Evolutionary conservation across 169 alveolate species (phyloP), one percentile per base, ranked within the genome.

Genomic region (Nephromyces sp.): DNA sequence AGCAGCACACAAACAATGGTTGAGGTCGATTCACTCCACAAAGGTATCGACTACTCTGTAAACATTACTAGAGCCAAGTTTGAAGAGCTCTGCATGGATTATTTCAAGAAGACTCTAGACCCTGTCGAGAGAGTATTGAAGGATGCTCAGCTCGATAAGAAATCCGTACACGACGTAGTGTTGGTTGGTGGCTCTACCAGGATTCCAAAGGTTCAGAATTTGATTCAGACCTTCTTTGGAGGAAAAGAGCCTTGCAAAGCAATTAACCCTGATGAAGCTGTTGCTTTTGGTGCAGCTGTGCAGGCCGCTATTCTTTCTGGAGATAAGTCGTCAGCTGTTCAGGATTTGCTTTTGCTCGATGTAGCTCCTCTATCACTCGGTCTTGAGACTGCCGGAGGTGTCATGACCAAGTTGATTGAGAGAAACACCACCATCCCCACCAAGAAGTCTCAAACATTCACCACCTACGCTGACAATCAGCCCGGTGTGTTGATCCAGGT

Each of bases 231-330:
- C 72, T 87, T 85, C 77, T 90, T 96, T 80, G 91, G 92, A 84
- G 96, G 95, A 34, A 95, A 93, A 90, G 91, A 87, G 61, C 98
- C 99, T 30, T 89, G 95, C 72, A 93, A 92, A 80, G 87, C 97
- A 61, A 96, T 97, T 69, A 96, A 97, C 86, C 99, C 99, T 6
- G 99, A 97, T 80, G 99, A 96, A 84, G 99, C 98, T 51, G 99
- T 98, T 63, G 99, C 99, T 4, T 87, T 86, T 89, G 99, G 99
- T 53, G 99, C 99, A 29, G 99, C 99, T 1, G 94, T 96, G 31
- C 97, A 95, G 86, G 99, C 98, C 8, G 99, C 98, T 15, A 97
- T 94, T 6, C 88, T 95, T 72, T 92, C 94, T 79, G 99, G 98
- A 61, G 95, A 93, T 65, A 94, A 93, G 82, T 76, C 74, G 29